A percentile compares a stretch with the other conserved stretches of the same genome.
phyloP scores from a whole-genome alignment of 2,329 filamentous ascomycete species.

The Epichloe baconii region DNA sequence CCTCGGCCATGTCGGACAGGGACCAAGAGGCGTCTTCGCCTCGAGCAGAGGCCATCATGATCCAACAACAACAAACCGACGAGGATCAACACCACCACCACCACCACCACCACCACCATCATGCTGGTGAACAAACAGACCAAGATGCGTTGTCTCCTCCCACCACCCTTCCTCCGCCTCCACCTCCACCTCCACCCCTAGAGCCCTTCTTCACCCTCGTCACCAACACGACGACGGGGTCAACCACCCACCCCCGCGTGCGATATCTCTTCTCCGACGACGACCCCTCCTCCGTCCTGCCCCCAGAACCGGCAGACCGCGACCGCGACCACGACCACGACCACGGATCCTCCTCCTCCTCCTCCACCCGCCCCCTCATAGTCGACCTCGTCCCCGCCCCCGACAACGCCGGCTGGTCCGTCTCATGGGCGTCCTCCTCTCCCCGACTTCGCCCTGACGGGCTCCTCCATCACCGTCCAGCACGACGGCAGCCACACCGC shows the following conservation, averaged over 20 bases:
- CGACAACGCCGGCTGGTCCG: conserved; percentile 31
- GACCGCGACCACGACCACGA: too few relatives aligned
- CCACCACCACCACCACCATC: not conserved
- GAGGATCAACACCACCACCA: not conserved
- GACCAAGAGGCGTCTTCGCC: not conserved
- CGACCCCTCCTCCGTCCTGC: conserved; percentile 66
- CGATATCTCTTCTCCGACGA: conserved; percentile 94
- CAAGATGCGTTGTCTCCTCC: conserved; percentile 1
- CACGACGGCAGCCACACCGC: conserved; percentile 21
- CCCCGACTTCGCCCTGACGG: conserved; percentile 56
- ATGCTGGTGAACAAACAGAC: not conserved
- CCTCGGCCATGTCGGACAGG: not conserved
- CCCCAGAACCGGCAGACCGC: conserved; percentile 32
- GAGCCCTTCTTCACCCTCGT: conserved; percentile 77
- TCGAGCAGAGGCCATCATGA: not conserved
- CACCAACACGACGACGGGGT: conserved; percentile 57
- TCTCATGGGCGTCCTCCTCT: conserved; percentile 63
- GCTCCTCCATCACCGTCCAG: conserved; percentile 28
- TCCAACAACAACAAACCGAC: not conserved
- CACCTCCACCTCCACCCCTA: conserved; percentile 31
- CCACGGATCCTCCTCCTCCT: not conserved
- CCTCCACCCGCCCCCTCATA: conserved; percentile 34
- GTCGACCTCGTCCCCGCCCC: conserved; percentile 37
- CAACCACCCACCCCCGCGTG: conserved; percentile 71
- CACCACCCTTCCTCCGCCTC: not conserved